Percentiles rank a stretch among this genome's conserved stretches.
Evolutionary conservation across 2,329 filamentous ascomycete species (phyloP).

Genomic region (Calonectria pseudoreteaudii): DNA sequence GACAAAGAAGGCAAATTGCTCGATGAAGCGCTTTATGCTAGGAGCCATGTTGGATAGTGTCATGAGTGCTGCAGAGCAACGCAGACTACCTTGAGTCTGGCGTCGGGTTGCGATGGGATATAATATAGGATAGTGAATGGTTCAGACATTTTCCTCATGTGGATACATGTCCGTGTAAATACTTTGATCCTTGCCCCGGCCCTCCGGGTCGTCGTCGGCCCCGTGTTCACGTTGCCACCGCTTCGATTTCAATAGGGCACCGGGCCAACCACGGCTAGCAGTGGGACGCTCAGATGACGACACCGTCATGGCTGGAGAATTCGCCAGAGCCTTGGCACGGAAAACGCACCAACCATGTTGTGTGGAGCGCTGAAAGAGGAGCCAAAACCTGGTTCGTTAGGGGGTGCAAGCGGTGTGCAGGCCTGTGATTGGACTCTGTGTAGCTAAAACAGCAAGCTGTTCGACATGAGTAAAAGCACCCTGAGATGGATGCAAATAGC

Average conservation of each 20-base stretch:
- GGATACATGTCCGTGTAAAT: background rate
- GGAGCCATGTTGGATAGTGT: background rate
- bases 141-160: background rate
- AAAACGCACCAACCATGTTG: background rate
- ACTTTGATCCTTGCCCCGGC: background rate
- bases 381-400: background rate
- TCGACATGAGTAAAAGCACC: background rate
- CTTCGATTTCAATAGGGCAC: slow-evolving; percentile 1
- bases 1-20: background rate
- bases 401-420: background rate
- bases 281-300: background rate
- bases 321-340: background rate
- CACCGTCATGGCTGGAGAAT: background rate
- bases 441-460: background rate
- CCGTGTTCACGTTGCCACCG: slow-evolving; percentile 6
- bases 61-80: background rate
- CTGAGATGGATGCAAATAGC: background rate
- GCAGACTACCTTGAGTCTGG: background rate
- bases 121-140: background rate
- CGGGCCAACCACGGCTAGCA: background rate
- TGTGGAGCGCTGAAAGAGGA: background rate
- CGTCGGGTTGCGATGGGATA: background rate
- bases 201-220: background rate
- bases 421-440: background rate
- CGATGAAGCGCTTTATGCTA: background rate